Base-by-base conservation (phyloP, 192 early-diverging fungal species). In the Gryganskiella cystojenkinii region DNA sequence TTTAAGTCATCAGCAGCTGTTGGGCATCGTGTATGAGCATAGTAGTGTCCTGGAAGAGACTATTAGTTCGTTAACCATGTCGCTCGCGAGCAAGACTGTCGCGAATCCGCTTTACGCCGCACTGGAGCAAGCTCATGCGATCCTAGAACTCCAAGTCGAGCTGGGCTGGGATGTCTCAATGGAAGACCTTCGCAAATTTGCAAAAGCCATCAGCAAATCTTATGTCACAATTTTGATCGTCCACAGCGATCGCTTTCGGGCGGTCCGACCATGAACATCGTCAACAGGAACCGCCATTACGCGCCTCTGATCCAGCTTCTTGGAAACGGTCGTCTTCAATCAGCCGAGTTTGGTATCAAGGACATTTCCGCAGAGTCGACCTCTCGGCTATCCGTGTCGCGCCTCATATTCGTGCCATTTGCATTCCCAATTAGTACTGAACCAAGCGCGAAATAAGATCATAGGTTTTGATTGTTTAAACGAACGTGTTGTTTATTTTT, bases 101-200 rank as follows among this genome's bases (percentile, higher is more conserved):
- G 65, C 65, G 0, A 67, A 40, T 7, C 54, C 19, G 31, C 49
- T 57, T 30, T 67, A 67, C 6, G 30, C 40, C 11, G 45, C 44
- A 10, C 13, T 67, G 1, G 3, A 25, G 0, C 40, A 56, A 13
- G 31, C 45, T 1, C 55, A 44, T 33, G 28, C n/a, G 2, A 24
- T 67, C 2, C 64, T 57, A 5, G 55, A 57, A 33, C 33, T 67
- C 20, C 54, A 67, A 22, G 20, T 67, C 14, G 6, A 42, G 1
- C n/a, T 67, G 14, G n/a, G 30, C 11, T 67, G 64, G 64, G 45
- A 67, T 22, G 45, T 44, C 6, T 20, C 55, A 0, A 15, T 67
- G 30, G 28, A 44, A 2, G 64, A 67, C n/a, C 44, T 67, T 8
- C 42, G 64, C 1, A 27, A 0, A 15, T 24, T 59, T 22, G 40